Evolutionary conservation across 306 rosid genomes (phyloP).

Genomic region (Delonix regia): DNA sequence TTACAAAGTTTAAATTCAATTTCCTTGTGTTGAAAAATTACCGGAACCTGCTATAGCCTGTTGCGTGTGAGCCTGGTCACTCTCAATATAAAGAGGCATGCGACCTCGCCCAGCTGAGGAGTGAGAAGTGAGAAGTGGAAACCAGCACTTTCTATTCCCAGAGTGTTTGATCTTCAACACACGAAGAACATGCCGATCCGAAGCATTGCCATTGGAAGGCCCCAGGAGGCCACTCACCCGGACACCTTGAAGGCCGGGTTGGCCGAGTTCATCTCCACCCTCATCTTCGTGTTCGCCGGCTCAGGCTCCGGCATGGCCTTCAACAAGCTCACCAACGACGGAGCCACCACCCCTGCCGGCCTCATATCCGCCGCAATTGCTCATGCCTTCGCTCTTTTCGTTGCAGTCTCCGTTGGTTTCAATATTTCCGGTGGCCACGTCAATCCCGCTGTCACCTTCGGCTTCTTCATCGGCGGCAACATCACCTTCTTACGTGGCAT

Average conservation of each 20-base stretch:
- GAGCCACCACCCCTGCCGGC: conserved; percentile 59
- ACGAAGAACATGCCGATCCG: conserved; percentile 65
- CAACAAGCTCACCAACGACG: conserved; percentile 70
- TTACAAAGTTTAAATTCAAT: conserved; percentile 17
- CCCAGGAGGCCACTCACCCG: conserved; percentile 62
- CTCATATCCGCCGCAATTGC: conserved; percentile 77
- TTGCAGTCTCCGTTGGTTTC: conserved; percentile 71
- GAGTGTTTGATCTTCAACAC: background rate
- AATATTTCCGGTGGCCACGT: conserved; percentile 97
- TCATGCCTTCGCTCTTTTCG: conserved; percentile 79
- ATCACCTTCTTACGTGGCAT: conserved; percentile 76
- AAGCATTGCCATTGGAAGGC: conserved; percentile 70
- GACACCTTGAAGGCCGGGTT: conserved; percentile 69
- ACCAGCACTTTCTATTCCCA: background rate
- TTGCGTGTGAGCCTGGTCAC: background rate
- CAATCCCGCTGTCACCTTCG: conserved; percentile 96
- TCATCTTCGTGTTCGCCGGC: conserved; percentile 93
- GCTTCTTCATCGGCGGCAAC: conserved; percentile 81
- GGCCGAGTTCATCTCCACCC: conserved; percentile 88
- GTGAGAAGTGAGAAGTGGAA: background rate
- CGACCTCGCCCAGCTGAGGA: background rate
- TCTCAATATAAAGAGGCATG: conserved; percentile 45
- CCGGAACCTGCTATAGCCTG: conserved; percentile 69
- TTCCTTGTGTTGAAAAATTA: background rate
- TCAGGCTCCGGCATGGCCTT: conserved; percentile 82